Evolutionary conservation across 306 rosid species (phyloP), one percentile per base, ranked within the genome.

Genomic region (Cucurbita pepo): DNA sequence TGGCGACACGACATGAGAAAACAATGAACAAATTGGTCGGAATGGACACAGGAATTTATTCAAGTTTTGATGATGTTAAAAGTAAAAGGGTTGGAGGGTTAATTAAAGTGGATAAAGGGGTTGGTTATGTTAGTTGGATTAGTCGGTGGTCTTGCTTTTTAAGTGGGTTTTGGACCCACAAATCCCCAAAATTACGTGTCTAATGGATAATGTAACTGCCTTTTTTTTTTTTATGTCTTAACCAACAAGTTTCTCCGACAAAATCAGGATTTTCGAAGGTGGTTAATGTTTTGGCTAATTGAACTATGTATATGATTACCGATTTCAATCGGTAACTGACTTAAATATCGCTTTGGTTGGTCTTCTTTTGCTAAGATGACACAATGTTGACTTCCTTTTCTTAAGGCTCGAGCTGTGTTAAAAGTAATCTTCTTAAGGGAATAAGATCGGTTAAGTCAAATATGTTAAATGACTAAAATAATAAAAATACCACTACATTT

Each of bases 11-110:
- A 0, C 19, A 21, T 10, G 69, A 19, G 18, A 54, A 54, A 52
- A 54, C 81, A 74, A 70, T 61, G 75, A 73, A 77, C 79, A 57
- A 59, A 43, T 47, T 40, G 71, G 25, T 64, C 15, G 14, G 75
- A 44, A 64, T 69, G 72, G 71, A 70, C 19, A 62, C 53, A 13
- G 13, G 73, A 48, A 43, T 73, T 43, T 73, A 73, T 57, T 61
- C 69, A 22, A 18, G 34, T 30, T 30, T 21, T 22, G 53, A 65
- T 65, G 71, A 21, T 18, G n/a, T 7, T 7, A 60, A 63, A 64
- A 41, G 71, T 12, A 18, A 43, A 44, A 65, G n/a, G 5, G 18
- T 60, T 8, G 0, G 67, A 60, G 37, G 22, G 37, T 63, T 19
- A 44, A 65, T 65, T 65, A 44, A 44, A 65, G 44, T 65, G 43